Base-by-base conservation (phyloP, 108 stramenopile species). In the Skeletonema grethae region DNA sequence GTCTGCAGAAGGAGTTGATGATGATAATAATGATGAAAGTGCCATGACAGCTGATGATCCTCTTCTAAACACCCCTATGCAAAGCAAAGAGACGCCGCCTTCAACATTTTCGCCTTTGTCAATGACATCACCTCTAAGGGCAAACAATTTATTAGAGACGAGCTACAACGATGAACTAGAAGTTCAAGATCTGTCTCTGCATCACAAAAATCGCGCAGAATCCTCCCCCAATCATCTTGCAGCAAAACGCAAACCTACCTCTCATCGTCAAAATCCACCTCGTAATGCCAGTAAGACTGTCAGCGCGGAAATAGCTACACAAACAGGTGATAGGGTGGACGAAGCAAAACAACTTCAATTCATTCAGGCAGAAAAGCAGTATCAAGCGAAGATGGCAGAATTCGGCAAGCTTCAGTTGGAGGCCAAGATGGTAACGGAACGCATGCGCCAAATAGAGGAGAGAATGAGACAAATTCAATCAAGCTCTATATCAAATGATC, bases 361-460 rank as follows among this genome's bases (percentile, higher is more conserved):
- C 13, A 43, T 72, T 20, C 31, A 48, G 2, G 61, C 65, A 55
- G 48, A 77, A 9, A 53, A 53, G 50, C 48, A 61, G 31, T 78
- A 66, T 43, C 70, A 61, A 48, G 50, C 71, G 18, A 66, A 63
- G 61, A 38, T 65, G 65, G 57, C 70, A 18, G 70, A 71, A 58
- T 71, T 61, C 41, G 77, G 70, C 13, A 64, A 53, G 48, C 38
- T 67, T 60, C 60, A 67, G 38, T 45, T 71, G 7, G 77, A 78
- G 30, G 36, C 62, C 4, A 70, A 56, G 30, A 55, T 71, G 43
- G 58, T 61, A 43, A 36, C 39, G 45, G 57, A 67, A 9, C 50
- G 77, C 20, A 69, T 78, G 77, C 57, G 53, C 4, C 48, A 60
- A 67, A 55, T 78, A 41, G 69, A 67, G 35, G 60, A 67, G 7